Base-by-base conservation (phyloP, 306 rosid species). In the Cucurbita ficifolia region DNA sequence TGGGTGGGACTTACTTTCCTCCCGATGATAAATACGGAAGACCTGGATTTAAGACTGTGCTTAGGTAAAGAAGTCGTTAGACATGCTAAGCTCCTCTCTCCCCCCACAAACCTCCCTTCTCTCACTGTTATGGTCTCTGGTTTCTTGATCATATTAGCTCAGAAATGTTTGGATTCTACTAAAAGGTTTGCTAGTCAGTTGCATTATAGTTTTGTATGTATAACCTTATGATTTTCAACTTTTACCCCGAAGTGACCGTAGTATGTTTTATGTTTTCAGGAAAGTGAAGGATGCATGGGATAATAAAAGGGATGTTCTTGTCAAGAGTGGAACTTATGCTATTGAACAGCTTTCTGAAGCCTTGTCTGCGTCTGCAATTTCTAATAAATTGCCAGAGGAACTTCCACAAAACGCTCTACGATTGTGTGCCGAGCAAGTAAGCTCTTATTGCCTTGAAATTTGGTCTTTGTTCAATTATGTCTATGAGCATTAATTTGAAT, bases 1-100 rank as follows among this genome's bases (percentile, higher is more conserved):
- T 94, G 95, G 98, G 97, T n/a, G 98, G 98, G 74, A 94, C 98
- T 57, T 94, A 94, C 81, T 94, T 94, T 54, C 97, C 97, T 21
- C 97, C 94, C 22, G 89, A 94, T 10, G 98, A 94, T 80, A 90
- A 86, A 82, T 87, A 77, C 55, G 96, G 96, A 55, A 83, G 91
- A 82, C 98, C 92, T 9, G 98, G 98, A 63, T 89, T 94, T 76
- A 94, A 83, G 87, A 87, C 90, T 56, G 78, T 94, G 79, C 96
- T 94, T 42, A 76, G 96, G 98, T 90, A 85, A 86, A 83, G 76
- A 50, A 42, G 38, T n/a, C 0, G 21, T 8, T 54, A n/a, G 68
- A 19, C 53, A 55, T 33, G 8, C 59, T 53, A 21, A 60, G 79
- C 65, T 74, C 64, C 52, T 33, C 43, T 52, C 50, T 56, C 67